These are phyloP conservation scores for Pseudogymnoascus sp. DNA, from an alignment of 2,329 filamentous ascomycete species.

Conservation along the genomic window DNA sequence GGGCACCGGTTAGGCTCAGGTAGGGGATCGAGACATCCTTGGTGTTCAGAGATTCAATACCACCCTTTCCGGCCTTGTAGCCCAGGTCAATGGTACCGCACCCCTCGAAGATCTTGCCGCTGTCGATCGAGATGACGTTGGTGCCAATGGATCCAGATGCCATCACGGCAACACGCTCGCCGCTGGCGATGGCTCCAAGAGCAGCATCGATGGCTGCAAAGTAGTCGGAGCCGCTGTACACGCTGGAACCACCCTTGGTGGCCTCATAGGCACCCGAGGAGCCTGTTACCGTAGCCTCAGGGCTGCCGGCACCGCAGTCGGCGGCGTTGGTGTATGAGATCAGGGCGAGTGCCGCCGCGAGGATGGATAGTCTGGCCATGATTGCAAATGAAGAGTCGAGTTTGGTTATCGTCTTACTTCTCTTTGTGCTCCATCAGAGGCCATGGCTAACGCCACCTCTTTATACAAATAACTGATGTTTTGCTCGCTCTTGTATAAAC, in stretches of 20 bases:
- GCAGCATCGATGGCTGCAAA: conserved; percentile 45
- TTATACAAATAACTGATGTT: neutral
- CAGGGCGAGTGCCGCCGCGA: conserved; percentile 36
- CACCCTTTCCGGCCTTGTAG: conserved; percentile 37
- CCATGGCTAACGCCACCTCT: neutral
- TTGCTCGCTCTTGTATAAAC: neutral
- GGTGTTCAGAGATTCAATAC: conserved; percentile 44
- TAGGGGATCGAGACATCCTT: conserved; percentile 45
- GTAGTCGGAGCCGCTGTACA: conserved; percentile 48
- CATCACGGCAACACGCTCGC: conserved; percentile 45
- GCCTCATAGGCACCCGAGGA: conserved; percentile 38
- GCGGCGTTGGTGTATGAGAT: conserved; percentile 30
- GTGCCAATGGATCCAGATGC: conserved; percentile 48
- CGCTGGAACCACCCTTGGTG: conserved; percentile 33
- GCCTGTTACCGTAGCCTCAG: conserved; percentile 40
- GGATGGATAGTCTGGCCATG: conserved; percentile 31
- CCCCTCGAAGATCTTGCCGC: conserved; percentile 49
- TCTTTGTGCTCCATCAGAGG: neutral
- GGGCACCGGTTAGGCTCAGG: conserved; percentile 47
- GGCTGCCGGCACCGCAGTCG: conserved; percentile 41
- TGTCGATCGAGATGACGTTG: conserved; percentile 41
- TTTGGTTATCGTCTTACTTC: neutral
- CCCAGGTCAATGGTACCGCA: conserved; percentile 47
- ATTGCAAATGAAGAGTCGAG: conserved; percentile 12
- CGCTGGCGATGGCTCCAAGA: conserved; percentile 41